Evolutionary conservation across 2,329 filamentous ascomycete species (phyloP).

Genomic region (Cladosporium sp.): DNA sequence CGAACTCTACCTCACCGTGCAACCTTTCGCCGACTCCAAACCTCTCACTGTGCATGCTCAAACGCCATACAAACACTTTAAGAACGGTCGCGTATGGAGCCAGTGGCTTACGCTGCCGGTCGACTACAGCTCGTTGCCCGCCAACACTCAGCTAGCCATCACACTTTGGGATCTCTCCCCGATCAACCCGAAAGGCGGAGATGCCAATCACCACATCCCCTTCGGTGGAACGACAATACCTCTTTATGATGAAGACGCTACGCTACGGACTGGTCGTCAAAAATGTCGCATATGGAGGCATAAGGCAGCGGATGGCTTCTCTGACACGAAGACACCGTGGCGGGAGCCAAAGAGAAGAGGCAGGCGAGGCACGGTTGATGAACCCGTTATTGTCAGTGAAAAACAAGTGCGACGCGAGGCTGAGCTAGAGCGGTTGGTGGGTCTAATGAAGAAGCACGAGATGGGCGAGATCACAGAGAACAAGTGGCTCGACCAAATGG

Average conservation of each 20-base stretch:
- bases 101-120: slow-evolving; percentile 93
- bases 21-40: slow-evolving; percentile 95
- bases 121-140: slow-evolving; percentile 74
- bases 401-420: slow-evolving; percentile 42
- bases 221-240: slow-evolving; percentile 92
- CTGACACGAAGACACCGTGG: slow-evolving; percentile 74
- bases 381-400: slow-evolving; percentile 53
- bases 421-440: slow-evolving; percentile 85
- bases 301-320: slow-evolving; percentile 78
- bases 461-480: slow-evolving; percentile 93
- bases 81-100: slow-evolving; percentile 73
- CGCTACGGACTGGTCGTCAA: slow-evolving; percentile 84
- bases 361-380: slow-evolving; percentile 47
- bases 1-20: slow-evolving; percentile 87
- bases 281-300: slow-evolving; percentile 84
- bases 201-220: slow-evolving; percentile 76
- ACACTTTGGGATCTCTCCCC: slow-evolving; percentile 95
- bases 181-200: slow-evolving; percentile 64
- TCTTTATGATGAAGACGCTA: slow-evolving; percentile 87
- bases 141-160: slow-evolving; percentile 80
- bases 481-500: slow-evolving; percentile 92
- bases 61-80: slow-evolving; percentile 89
- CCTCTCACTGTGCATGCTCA: slow-evolving; percentile 87
- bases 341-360: slow-evolving; percentile 52
- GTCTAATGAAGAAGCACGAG: slow-evolving; percentile 93